Evolutionary conservation across 73 alveolate genomes (phyloP).

Genomic region (Paramecium tetraurelia): DNA sequence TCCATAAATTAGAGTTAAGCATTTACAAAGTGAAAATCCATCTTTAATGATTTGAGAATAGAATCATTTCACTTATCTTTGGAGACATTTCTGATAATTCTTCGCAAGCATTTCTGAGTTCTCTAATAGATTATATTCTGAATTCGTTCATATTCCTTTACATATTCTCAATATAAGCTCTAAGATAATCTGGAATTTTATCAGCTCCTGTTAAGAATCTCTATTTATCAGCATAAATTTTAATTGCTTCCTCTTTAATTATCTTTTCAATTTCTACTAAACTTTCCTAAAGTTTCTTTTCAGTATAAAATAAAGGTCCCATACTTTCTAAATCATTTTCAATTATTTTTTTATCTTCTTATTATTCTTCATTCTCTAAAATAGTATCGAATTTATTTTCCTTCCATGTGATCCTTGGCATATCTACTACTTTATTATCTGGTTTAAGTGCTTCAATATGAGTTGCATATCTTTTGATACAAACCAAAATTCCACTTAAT

Average conservation of each 20-base stretch:
- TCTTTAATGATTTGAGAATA: background rate
- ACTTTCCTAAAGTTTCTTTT: constrained; percentile 51
- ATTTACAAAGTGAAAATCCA: background rate
- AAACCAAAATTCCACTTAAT: constrained; percentile 17
- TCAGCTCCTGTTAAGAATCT: constrained; percentile 60
- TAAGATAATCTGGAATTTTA: constrained; percentile 58
- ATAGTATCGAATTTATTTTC: constrained; percentile 62
- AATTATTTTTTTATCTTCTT: constrained; percentile 34
- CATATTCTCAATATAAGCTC: constrained; percentile 52
- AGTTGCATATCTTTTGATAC: constrained; percentile 49
- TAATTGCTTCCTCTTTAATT: constrained; percentile 42
- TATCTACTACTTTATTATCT: constrained; percentile 49
- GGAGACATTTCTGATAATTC: constrained; percentile 48
- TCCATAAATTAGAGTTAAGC: background rate
- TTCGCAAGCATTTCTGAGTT: constrained; percentile 58
- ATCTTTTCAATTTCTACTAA: constrained; percentile 49
- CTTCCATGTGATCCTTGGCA: constrained; percentile 55
- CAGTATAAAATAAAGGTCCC: constrained; percentile 54
- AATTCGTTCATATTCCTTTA: constrained; percentile 52
- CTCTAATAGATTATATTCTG: constrained; percentile 55
- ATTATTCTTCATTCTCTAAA: constrained; percentile 35
- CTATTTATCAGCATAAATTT: constrained; percentile 53
- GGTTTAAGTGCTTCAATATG: constrained; percentile 60
- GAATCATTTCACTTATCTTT: constrained; percentile 49
- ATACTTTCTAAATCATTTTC: constrained; percentile 55